Evolutionary conservation across 2,329 filamentous ascomycete genomes (phyloP).

Genomic region (Truncatella angustata): DNA sequence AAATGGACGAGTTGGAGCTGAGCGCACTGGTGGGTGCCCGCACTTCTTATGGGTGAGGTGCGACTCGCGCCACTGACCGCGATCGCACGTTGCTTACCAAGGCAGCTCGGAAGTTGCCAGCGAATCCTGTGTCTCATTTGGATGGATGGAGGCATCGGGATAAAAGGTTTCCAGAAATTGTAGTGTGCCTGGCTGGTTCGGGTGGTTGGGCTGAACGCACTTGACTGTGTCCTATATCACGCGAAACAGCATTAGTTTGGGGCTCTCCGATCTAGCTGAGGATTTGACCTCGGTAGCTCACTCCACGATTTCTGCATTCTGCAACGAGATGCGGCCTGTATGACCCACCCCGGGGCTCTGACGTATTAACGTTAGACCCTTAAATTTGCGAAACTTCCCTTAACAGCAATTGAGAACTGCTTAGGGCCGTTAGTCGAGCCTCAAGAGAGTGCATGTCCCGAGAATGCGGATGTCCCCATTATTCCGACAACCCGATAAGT

Average conservation of each 20-base stretch:
- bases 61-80: neutral
- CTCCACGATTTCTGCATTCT: too few species aligned
- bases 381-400: neutral
- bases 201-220: neutral
- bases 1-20: neutral
- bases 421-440: neutral
- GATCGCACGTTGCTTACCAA: constrained; percentile 1
- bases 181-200: neutral
- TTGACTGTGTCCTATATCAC: neutral
- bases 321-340: neutral
- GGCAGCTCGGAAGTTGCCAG: neutral
- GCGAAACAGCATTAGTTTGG: constrained; percentile 5
- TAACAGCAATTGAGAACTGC: constrained; percentile 7
- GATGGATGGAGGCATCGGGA: constrained; percentile 2
- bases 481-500: neutral
- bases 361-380: neutral
- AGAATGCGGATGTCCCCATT: neutral
- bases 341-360: neutral
- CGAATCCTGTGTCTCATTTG: neutral
- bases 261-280: neutral
- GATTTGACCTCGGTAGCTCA: constrained; percentile 1
- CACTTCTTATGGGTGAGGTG: constrained; percentile 1
- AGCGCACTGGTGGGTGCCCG: neutral
- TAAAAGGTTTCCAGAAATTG: neutral
- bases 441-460: neutral